Conservation (phyloP, 306 rosid genomes). For the Prinsepia uniflora region DNA sequence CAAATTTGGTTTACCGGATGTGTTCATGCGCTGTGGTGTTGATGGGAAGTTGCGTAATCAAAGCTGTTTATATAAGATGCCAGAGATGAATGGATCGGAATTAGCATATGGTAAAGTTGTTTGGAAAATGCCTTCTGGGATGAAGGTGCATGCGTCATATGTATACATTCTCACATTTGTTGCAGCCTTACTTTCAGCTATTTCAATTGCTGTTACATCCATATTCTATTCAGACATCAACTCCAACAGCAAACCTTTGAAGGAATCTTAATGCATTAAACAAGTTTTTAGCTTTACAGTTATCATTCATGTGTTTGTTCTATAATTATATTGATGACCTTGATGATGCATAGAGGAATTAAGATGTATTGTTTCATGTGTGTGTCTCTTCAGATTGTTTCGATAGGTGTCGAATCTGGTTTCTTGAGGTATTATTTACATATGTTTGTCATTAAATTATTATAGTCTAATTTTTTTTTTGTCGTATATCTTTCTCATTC, state of each 20-base stretch:
- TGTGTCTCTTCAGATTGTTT: too few relatives aligned
- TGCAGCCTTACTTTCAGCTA: slow-evolving; percentile 54
- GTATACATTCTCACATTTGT: slow-evolving; percentile 51
- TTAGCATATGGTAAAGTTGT: slow-evolving; percentile 28
- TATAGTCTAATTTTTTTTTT: too few relatives aligned
- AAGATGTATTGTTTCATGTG: too few relatives aligned
- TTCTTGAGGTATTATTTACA: too few relatives aligned
- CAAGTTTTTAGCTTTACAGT: background rate
- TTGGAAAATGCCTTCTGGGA: slow-evolving; percentile 74
- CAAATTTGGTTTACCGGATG: slow-evolving; percentile 56
- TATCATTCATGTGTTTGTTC: background rate
- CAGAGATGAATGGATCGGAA: slow-evolving; percentile 26
- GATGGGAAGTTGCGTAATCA: slow-evolving; percentile 29
- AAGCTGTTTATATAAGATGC: slow-evolving; percentile 43
- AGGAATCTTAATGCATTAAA: slow-evolving; percentile 30
- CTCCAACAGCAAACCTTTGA: slow-evolving; percentile 26
- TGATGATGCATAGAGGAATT: too few relatives aligned
- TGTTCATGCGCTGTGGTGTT: slow-evolving; percentile 46
- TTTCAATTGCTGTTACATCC: slow-evolving; percentile 47
- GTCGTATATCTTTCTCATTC: too few relatives aligned
- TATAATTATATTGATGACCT: too few relatives aligned
- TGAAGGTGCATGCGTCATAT: slow-evolving; percentile 45
- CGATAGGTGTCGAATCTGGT: too few relatives aligned
- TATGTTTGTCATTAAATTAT: too few relatives aligned
- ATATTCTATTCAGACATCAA: slow-evolving; percentile 35